phyloP scores from a whole-genome alignment of 1,284 basidiomycete genomes.

The Cystobasidium pallidum region DNA sequence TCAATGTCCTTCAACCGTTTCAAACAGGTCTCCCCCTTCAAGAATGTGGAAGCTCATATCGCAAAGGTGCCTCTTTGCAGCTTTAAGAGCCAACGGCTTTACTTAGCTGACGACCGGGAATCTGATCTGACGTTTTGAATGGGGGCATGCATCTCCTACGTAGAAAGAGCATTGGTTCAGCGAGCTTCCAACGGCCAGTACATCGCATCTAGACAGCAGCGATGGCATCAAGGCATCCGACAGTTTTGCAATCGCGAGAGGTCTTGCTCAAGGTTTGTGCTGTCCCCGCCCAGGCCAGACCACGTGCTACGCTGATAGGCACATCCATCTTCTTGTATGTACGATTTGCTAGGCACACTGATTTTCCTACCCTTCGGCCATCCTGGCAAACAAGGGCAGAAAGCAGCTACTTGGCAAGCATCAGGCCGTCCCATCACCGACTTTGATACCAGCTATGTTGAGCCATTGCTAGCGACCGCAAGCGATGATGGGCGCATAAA shows the following conservation, averaged over 20 bases:
- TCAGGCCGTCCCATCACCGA: slow-evolving; percentile 46
- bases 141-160: neutral
- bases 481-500: slow-evolving; percentile 48
- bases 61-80: slow-evolving; percentile 46
- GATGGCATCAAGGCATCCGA: slow-evolving; percentile 44
- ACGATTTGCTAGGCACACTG: slow-evolving; percentile 47
- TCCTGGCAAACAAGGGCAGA: slow-evolving; percentile 50
- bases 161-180: slow-evolving; percentile 50
- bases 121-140: neutral
- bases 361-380: slow-evolving; percentile 48
- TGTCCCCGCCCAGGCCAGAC: neutral
- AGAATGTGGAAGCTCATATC: slow-evolving; percentile 48
- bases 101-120: neutral
- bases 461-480: slow-evolving; percentile 49
- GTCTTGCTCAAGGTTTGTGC: slow-evolving; percentile 44
- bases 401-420: slow-evolving; percentile 45
- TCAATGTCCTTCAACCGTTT: slow-evolving; percentile 19
- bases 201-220: slow-evolving; percentile 41
- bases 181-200: slow-evolving; percentile 47
- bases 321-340: neutral
- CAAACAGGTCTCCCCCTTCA: slow-evolving; percentile 48
- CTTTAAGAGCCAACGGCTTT: neutral
- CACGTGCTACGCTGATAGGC: slow-evolving; percentile 1
- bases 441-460: slow-evolving; percentile 49
- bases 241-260: slow-evolving; percentile 48